Conservation (phyloP, 1,284 basidiomycete genomes). For the Phenoliferia sp. region DNA sequence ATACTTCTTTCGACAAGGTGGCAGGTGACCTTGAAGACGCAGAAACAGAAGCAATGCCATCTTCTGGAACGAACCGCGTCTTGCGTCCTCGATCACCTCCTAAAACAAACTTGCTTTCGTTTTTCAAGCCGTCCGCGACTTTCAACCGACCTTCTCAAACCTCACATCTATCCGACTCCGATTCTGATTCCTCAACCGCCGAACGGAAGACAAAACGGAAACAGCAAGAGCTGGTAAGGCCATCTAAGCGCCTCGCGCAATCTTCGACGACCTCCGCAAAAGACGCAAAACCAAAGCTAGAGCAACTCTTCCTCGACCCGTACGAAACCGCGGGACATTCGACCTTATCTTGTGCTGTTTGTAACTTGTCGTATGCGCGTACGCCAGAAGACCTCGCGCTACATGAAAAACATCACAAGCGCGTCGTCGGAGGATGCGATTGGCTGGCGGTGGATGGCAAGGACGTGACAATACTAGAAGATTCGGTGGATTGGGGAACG, state of each 20-base stretch:
- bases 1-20: neutral
- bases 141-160: neutral
- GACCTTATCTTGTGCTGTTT: conserved; percentile 40
- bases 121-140: neutral
- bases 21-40: neutral
- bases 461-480: conserved; percentile 32
- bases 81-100: neutral
- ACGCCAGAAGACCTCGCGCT: conserved; percentile 41
- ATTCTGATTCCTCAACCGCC: neutral
- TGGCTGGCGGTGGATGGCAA: conserved; percentile 36
- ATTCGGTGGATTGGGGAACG: conserved; percentile 27
- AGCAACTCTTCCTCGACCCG: conserved; percentile 33
- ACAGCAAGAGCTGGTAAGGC: neutral
- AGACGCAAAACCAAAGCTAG: conserved; percentile 3
- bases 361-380: conserved; percentile 46
- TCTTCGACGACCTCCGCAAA: neutral
- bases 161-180: neutral
- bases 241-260: neutral
- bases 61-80: neutral
- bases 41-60: neutral
- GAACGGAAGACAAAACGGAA: neutral
- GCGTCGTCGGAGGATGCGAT: conserved; percentile 42
- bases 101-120: neutral
- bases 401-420: conserved; percentile 44
- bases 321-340: conserved; percentile 21